Evolutionary conservation across 2,329 filamentous ascomycete species (phyloP).

Genomic region (Hypoxylon sp.): DNA sequence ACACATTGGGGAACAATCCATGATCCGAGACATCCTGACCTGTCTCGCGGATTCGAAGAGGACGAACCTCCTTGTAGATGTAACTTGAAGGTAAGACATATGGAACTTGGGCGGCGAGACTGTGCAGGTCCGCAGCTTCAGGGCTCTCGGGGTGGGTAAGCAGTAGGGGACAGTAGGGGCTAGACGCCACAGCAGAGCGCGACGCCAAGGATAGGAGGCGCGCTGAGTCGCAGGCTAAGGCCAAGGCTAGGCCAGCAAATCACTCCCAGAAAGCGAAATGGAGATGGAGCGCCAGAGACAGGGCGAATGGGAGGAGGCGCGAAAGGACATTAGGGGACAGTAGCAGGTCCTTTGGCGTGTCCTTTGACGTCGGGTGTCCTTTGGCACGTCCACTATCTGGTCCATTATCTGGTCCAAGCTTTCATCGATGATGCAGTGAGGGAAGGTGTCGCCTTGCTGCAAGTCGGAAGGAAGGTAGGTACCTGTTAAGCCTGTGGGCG

Average conservation of each 20-base stretch:
- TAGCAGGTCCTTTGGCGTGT: no score
- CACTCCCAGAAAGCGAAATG: conserved; percentile 83
- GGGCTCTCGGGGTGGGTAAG: background rate
- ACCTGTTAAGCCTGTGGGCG: background rate
- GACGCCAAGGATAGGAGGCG: conserved; percentile 73
- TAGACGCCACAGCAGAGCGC: conserved; percentile 70
- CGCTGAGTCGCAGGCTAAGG: conserved; percentile 68
- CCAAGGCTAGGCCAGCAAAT: conserved; percentile 75
- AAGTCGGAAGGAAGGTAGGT: background rate
- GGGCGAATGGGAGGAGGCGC: conserved; percentile 82
- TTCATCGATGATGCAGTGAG: background rate
- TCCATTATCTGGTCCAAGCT: background rate
- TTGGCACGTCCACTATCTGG: background rate
- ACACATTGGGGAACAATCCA: background rate
- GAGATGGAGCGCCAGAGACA: conserved; percentile 82
- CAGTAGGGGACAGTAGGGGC: conserved; percentile 52
- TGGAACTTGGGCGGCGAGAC: background rate
- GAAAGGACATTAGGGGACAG: no score
- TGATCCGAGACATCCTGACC: background rate
- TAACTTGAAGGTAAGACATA: background rate
- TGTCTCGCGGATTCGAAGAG: background rate
- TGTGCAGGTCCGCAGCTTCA: background rate
- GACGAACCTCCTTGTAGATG: background rate
- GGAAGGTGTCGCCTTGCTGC: background rate
- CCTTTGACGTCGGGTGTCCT: no score